Evolutionary conservation across 495 filamentous ascomycete species (phyloP).

Genomic region (Copromyces sp.): DNA sequence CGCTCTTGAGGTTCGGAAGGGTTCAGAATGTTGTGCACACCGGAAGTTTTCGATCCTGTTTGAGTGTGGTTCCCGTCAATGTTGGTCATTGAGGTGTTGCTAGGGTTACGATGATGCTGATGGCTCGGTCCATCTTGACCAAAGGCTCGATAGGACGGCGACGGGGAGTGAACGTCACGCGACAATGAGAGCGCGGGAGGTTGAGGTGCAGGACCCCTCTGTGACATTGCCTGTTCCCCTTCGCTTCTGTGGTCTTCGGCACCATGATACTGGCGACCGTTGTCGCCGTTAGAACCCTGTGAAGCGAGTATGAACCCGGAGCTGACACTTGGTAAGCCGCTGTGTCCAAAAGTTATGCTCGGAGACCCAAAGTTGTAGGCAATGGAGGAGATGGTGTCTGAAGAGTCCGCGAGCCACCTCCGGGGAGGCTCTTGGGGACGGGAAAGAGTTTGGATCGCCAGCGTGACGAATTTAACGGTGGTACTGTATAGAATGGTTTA

Average conservation of each 20-base stretch:
- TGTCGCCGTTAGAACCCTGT: slow-evolving; percentile 8
- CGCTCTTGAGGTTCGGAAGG: slow-evolving; percentile 26
- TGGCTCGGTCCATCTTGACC: slow-evolving; percentile 15
- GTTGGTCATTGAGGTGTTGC: slow-evolving; percentile 14
- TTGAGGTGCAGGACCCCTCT: slow-evolving; percentile 41
- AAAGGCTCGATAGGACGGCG: slow-evolving; percentile 14
- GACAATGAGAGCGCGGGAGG: slow-evolving; percentile 27
- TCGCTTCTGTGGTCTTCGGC: slow-evolving; percentile 35
- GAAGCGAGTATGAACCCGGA: slow-evolving; percentile 10
- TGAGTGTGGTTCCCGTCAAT: slow-evolving; percentile 26
- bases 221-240: slow-evolving; percentile 53
- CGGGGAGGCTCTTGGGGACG: slow-evolving; percentile 17
- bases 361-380: slow-evolving; percentile 9
- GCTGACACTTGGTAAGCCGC: slow-evolving; percentile 24
- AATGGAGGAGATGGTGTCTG: slow-evolving; percentile 11
- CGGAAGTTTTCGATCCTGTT: slow-evolving; percentile 31
- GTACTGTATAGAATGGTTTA: not conserved
- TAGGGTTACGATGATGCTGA: slow-evolving; percentile 23
- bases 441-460: slow-evolving; percentile 25
- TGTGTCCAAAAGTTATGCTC: slow-evolving; percentile 14
- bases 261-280: slow-evolving; percentile 45
- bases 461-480: slow-evolving; percentile 12
- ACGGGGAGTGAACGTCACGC: slow-evolving; percentile 17
- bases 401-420: slow-evolving; percentile 13
- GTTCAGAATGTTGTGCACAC: slow-evolving; percentile 44